Percentiles rank a stretch among this genome's conserved stretches.
Conservation (phyloP, 2,329 filamentous ascomycete species). For the Phaeophleospora eucalypticola region DNA sequence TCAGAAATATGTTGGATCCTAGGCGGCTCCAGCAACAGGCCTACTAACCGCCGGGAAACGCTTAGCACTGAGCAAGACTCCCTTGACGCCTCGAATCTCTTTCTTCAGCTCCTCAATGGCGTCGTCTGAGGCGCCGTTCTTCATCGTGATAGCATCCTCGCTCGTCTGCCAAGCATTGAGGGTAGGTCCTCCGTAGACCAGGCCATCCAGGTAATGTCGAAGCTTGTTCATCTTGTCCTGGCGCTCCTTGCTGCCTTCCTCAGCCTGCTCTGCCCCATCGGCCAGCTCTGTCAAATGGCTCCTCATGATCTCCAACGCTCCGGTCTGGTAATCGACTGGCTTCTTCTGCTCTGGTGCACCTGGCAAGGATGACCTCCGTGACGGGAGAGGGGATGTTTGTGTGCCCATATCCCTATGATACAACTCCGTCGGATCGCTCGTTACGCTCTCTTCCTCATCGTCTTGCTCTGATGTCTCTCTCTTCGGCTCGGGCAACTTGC, state of each 20-base stretch:
- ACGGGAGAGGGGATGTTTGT: conserved; percentile 61
- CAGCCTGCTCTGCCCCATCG: conserved; percentile 49
- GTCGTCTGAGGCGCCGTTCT: conserved; percentile 44
- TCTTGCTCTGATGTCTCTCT: conserved; percentile 32
- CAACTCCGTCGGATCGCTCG: conserved; percentile 67
- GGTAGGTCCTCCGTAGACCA: conserved; percentile 45
- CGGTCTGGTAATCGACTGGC: conserved; percentile 24
- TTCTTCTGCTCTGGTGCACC: conserved; percentile 16
- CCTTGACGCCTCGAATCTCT: conserved; percentile 75
- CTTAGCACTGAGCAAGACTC: conserved; percentile 68
- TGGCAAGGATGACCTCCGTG: conserved; percentile 35
- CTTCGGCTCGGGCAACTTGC: conserved; percentile 23
- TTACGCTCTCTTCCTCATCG: conserved; percentile 48
- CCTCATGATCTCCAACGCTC: conserved; percentile 45
- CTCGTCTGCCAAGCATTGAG: conserved; percentile 26
- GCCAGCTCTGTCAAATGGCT: conserved; percentile 49
- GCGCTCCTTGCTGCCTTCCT: conserved; percentile 51
- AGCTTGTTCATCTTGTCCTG: conserved; percentile 51
- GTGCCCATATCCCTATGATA: conserved; percentile 79
- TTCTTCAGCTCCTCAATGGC: conserved; percentile 69
- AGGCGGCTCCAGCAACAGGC: conserved; percentile 9
- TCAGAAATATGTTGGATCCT: not conserved
- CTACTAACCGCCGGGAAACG: conserved; percentile 50
- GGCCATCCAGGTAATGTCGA: conserved; percentile 60
- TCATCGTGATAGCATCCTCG: conserved; percentile 31